Evolutionary conservation across 352 stramenopile genomes (phyloP), one percentile per base, ranked within the genome.

Genomic region (Phytophthora cryptogea): DNA sequence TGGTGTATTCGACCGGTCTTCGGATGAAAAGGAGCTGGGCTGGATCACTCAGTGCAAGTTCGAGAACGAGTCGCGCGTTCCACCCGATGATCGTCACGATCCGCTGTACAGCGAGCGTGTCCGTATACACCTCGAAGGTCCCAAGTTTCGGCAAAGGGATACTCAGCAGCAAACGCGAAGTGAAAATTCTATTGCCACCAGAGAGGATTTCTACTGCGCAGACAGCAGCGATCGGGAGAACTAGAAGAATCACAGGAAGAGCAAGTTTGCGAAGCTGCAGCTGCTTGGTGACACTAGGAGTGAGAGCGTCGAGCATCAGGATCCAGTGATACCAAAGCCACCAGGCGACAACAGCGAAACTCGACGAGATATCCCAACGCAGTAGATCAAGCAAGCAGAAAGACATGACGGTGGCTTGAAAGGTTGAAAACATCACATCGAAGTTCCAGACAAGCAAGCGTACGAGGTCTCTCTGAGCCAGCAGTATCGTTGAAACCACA

Each of bases 291-390:
- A 69, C 27, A 27, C 66, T 43, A 4, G 76, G 76, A 0, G 74
- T 83, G 17, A 86, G 59, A 20, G 76, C 76, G 48, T 86, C 78
- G n/a, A 85, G 45, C 11, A 69, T 49, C 4, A 88, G 40, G 17
- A 79, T 6, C 59, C 63, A 86, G 37, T 78, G 62, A 32, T 82
- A 81, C 76, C 78, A 86, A 14, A 82, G 11, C 59, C 53, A 60
- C 74, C 76, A 86, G 7, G 74, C 50, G 5, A 75, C 9, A 30
- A 86, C 37, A 10, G 66, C 68, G 37, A 85, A 33, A 47, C 54
- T 60, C 2, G 33, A 73, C 11, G 66, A 50, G 14, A 54, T 11
- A 14, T 79, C 55, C 76, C 76, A 88, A 4, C 48, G 30, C 10
- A 71, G 51, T 28, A 80, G 32, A 46, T 74, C 74, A 8, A 67